Percentiles rank a stretch among this genome's conserved stretches.
Conservation (phyloP, 306 rosid species). For the Begonia fuchsioides region DNA sequence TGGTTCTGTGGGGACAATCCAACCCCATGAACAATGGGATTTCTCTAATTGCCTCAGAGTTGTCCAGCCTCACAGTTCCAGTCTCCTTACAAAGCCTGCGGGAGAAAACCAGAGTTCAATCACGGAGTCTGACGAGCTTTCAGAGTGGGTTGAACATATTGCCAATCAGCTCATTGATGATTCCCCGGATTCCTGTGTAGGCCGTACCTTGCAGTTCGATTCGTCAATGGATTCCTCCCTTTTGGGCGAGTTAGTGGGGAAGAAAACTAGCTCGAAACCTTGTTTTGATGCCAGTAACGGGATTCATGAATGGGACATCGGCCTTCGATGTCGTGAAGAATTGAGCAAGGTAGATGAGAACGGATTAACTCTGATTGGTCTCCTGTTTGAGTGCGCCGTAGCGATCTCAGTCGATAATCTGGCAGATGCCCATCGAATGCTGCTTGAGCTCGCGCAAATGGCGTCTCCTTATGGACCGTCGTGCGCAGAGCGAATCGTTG, state of each 20-base stretch:
- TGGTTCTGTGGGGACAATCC: conserved; percentile 29
- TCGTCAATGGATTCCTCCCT: conserved; percentile 13
- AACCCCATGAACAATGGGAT: conserved; percentile 40
- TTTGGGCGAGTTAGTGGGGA: conserved; percentile 15
- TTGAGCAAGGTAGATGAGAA: conserved; percentile 16
- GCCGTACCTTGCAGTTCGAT: conserved; percentile 9
- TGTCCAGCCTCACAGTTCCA: conserved; percentile 16
- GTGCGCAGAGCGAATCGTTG: conserved; percentile 66
- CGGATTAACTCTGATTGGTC: conserved; percentile 41
- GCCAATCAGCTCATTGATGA: conserved; percentile 57
- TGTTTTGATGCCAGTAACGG: conserved; percentile 8
- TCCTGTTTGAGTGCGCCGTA: conserved; percentile 66
- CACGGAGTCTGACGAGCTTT: conserved; percentile 32
- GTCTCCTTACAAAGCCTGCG: conserved; percentile 20
- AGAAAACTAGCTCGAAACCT: conserved; percentile 15
- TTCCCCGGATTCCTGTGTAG: conserved; percentile 21
- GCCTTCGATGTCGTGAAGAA: conserved; percentile 12
- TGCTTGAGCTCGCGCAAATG: conserved; percentile 52
- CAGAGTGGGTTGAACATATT: conserved; percentile 57
- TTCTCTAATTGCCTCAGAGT: conserved; percentile 1
- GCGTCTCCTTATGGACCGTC: conserved; percentile 64
- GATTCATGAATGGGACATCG: conserved; percentile 15
- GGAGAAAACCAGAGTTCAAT: conserved; percentile 20
- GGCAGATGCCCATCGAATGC: conserved; percentile 49
- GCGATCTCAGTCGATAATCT: conserved; percentile 71